Evolutionary conservation across 2,329 filamentous ascomycete genomes (phyloP).

Genomic region (Cercospora brassicicola): DNA sequence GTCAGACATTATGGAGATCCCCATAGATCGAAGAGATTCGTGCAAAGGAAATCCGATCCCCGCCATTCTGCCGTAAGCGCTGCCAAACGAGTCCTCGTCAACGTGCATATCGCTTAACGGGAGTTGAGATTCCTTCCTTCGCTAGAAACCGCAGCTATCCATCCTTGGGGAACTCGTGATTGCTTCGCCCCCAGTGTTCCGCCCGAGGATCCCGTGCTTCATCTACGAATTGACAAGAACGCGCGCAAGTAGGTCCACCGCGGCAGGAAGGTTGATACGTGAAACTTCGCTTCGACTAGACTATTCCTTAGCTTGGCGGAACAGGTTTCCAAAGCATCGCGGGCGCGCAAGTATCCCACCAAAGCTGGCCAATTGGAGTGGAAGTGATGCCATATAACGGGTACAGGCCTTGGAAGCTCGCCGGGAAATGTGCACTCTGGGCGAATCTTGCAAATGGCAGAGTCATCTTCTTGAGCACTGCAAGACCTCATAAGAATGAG

Average conservation of each 20-base stretch:
- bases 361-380: background rate
- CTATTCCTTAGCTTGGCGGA: background rate
- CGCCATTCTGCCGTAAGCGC: background rate
- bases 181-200: background rate
- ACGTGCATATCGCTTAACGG: background rate
- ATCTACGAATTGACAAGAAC: background rate
- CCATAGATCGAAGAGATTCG: background rate
- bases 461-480: background rate
- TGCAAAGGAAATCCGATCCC: background rate
- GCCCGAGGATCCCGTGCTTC: background rate
- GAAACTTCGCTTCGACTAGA: background rate
- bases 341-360: background rate
- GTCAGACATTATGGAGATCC: background rate
- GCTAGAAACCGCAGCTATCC: background rate
- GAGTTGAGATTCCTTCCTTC: constrained; percentile 1
- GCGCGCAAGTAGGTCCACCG: background rate
- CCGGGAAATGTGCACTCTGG: background rate
- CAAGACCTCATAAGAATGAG: background rate
- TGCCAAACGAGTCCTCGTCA: background rate
- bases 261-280: background rate
- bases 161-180: background rate
- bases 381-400: background rate
- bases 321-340: background rate
- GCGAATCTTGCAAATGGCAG: background rate
- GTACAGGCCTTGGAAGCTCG: background rate